phyloP scores from a whole-genome alignment of 2,329 filamentous ascomycete genomes.

The Epichloe sylvatica region DNA sequence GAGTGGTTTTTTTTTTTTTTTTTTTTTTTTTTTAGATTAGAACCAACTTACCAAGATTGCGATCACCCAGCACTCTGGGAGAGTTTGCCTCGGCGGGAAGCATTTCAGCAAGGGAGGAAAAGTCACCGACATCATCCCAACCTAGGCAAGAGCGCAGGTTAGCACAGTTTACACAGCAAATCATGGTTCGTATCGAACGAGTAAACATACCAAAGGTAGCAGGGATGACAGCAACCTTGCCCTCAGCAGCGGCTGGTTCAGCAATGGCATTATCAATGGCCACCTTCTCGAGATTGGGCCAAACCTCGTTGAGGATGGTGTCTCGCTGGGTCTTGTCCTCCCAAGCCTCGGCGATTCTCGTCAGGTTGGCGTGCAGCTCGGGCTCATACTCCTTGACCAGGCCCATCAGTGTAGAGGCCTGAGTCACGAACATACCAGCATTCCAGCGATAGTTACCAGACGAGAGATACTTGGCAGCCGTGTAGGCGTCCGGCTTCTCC shows the following conservation, averaged over 20 bases:
- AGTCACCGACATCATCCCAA: slow-evolving; percentile 16
- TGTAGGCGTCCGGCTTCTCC: slow-evolving; percentile 15
- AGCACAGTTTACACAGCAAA: neutral
- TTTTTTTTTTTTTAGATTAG: too few relatives aligned
- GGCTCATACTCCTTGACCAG: slow-evolving; percentile 13
- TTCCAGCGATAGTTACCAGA: slow-evolving; percentile 16
- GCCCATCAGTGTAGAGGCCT: slow-evolving; percentile 14
- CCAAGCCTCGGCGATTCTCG: slow-evolving; percentile 12
- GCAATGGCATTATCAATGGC: slow-evolving; percentile 16
- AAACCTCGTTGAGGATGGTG: slow-evolving; percentile 12
- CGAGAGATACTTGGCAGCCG: slow-evolving; percentile 14
- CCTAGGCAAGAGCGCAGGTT: slow-evolving; percentile 4
- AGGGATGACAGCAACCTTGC: slow-evolving; percentile 14
- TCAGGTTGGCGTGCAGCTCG: slow-evolving; percentile 11
- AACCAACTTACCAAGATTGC: slow-evolving; percentile 10
- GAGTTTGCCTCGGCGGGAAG: slow-evolving; percentile 13
- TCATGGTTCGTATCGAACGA: neutral
- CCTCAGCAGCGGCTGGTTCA: slow-evolving; percentile 14
- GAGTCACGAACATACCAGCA: slow-evolving; percentile 16
- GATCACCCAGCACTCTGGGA: slow-evolving; percentile 12
- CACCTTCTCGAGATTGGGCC: slow-evolving; percentile 13
- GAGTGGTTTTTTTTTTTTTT: too few relatives aligned
- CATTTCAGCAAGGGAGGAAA: slow-evolving; percentile 15
- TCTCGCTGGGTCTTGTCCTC: slow-evolving; percentile 11
- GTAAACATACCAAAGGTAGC: slow-evolving; percentile 12